Percentiles rank a stretch among this genome's conserved stretches.
phyloP scores from a whole-genome alignment of 2,329 filamentous ascomycete genomes.

The Ophiostoma ips region DNA sequence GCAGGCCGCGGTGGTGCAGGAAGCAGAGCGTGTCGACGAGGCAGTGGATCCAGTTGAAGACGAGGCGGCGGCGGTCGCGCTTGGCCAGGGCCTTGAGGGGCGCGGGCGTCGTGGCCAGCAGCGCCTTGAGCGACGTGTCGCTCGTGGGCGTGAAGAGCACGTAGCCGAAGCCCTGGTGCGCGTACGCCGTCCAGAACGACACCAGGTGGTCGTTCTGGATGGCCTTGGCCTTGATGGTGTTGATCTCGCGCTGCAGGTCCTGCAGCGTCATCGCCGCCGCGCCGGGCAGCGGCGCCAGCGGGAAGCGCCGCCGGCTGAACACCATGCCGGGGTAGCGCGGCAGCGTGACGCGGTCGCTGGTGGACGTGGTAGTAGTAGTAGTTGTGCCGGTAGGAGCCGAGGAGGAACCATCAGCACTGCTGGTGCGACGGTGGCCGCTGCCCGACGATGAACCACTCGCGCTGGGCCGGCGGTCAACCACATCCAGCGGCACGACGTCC shows the following conservation, averaged over 20 bases:
- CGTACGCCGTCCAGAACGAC: slow-evolving; percentile 60
- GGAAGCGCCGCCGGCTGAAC: slow-evolving; percentile 44
- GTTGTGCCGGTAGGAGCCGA: too few species aligned
- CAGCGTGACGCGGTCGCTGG: slow-evolving; percentile 48
- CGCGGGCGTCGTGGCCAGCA: slow-evolving; percentile 48
- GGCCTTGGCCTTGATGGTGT: slow-evolving; percentile 37
- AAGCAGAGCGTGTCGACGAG: slow-evolving; percentile 54
- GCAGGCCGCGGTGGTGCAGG: slow-evolving; percentile 48
- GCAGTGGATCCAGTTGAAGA: slow-evolving; percentile 65
- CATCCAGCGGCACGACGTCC: slow-evolving; percentile 56
- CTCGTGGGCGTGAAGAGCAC: slow-evolving; percentile 51
- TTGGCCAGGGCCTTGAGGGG: slow-evolving; percentile 50
- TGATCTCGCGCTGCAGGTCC: slow-evolving; percentile 12
- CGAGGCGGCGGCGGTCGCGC: slow-evolving; percentile 39
- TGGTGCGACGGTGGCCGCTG: background rate
- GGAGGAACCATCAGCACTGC: slow-evolving; percentile 9
- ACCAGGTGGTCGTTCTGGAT: slow-evolving; percentile 55
- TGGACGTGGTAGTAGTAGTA: background rate
- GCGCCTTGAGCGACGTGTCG: slow-evolving; percentile 53
- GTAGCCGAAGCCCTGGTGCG: slow-evolving; percentile 47
- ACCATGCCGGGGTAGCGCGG: slow-evolving; percentile 44
- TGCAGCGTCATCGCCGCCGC: background rate
- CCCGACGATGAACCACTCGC: background rate
- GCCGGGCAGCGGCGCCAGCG: slow-evolving; percentile 26
- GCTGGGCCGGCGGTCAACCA: too few species aligned